Percentiles rank a stretch among this genome's conserved stretches.
phyloP scores from a whole-genome alignment of 1,284 basidiomycete species.

The Stygiomarasmius scandens region DNA sequence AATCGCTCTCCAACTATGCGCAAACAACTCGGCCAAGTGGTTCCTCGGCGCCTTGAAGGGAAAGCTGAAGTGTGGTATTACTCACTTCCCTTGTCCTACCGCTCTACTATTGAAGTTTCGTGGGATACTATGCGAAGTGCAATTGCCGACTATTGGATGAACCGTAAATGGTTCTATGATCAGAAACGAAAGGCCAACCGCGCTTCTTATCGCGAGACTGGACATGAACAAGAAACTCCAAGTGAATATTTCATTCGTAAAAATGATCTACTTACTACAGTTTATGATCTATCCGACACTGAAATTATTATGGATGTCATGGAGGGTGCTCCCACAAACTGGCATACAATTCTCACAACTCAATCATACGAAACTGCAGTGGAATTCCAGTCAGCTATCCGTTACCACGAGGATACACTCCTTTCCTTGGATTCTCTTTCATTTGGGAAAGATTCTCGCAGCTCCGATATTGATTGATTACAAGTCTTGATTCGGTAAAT shows the following conservation, averaged over 20 bases:
- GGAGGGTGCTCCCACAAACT: slow-evolving; percentile 23
- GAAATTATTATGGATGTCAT: slow-evolving; percentile 25
- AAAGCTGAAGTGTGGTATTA: slow-evolving; percentile 5
- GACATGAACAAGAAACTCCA: slow-evolving; percentile 18
- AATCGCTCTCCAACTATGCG: background rate
- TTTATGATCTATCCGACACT: slow-evolving; percentile 15
- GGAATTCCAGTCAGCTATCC: slow-evolving; percentile 22
- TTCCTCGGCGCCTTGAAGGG: background rate
- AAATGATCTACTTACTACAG: slow-evolving; percentile 11
- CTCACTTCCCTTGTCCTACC: background rate
- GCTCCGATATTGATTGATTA: no score
- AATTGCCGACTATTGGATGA: slow-evolving; percentile 6
- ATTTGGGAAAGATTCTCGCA: no score
- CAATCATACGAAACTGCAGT: slow-evolving; percentile 15
- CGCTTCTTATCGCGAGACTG: slow-evolving; percentile 24
- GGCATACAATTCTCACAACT: slow-evolving; percentile 24
- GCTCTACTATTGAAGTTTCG: background rate
- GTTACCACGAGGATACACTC: slow-evolving; percentile 22
- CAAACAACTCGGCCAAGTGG: slow-evolving; percentile 1
- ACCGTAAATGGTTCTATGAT: slow-evolving; percentile 4
- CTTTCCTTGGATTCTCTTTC: no score
- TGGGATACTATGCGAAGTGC: background rate
- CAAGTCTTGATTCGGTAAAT: no score
- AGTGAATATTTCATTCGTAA: slow-evolving; percentile 20
- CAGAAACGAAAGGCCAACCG: background rate